These are phyloP conservation scores for Micractinium sp. DNA, from an alignment of 139 green algal genomes.

Conservation along the genomic window DNA sequence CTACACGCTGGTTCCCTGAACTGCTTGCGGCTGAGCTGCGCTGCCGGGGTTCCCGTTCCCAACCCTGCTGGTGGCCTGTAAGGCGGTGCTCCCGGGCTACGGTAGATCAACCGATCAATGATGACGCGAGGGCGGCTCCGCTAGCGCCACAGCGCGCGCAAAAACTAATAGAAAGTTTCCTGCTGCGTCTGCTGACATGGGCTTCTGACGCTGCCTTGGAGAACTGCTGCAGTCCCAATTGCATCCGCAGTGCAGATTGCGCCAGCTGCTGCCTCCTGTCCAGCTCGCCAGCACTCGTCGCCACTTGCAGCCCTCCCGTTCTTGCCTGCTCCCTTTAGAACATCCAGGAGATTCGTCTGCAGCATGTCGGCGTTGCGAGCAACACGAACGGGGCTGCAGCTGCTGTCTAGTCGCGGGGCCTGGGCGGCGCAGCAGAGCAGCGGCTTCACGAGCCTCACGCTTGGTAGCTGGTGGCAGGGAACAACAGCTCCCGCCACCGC, in stretches of 20 bases:
- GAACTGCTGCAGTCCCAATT: not conserved
- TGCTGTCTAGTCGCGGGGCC: not conserved
- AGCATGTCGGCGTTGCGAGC: not conserved
- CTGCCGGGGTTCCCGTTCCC: too few relatives aligned
- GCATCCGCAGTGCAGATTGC: not conserved
- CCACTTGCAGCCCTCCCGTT: not conserved
- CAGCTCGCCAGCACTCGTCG: not conserved
- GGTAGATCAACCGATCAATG: too few relatives aligned
- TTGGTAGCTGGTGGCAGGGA: slow-evolving; percentile 31
- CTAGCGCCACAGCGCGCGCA: too few relatives aligned
- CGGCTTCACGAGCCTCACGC: slow-evolving; percentile 11
- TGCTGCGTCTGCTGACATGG: not conserved
- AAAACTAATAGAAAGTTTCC: not conserved
- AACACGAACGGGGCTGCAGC: not conserved
- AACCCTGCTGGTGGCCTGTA: too few relatives aligned
- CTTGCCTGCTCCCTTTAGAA: too few relatives aligned
- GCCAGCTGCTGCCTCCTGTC: not conserved
- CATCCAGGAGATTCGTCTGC: not conserved
- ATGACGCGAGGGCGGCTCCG: too few relatives aligned
- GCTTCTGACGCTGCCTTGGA: not conserved
- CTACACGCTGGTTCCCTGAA: too few relatives aligned
- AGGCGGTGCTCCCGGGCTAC: too few relatives aligned
- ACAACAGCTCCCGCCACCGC: not conserved
- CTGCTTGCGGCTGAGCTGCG: too few relatives aligned
- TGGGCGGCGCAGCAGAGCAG: not conserved